phyloP scores from a whole-genome alignment of 1,139 yeast species.

The Saccharomyces pastorianus region DNA sequence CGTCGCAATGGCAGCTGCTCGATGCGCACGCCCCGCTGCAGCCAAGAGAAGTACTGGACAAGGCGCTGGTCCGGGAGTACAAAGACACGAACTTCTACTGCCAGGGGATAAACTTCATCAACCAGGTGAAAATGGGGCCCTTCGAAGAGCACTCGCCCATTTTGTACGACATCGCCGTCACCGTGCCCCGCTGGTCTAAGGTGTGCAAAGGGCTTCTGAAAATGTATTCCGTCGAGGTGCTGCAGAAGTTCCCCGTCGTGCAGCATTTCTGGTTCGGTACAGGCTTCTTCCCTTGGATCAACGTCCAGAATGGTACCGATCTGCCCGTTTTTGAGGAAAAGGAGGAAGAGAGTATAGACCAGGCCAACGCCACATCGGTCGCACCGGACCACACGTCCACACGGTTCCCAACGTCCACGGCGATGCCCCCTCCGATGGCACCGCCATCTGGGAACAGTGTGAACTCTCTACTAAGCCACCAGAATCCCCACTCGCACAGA shows the following conservation, averaged over 20 bases:
- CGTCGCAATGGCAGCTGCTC: slow-evolving; percentile 55
- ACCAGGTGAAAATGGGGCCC: slow-evolving; percentile 67
- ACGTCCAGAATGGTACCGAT: slow-evolving; percentile 26
- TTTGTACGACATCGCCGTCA: slow-evolving; percentile 61
- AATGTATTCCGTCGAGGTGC: slow-evolving; percentile 78
- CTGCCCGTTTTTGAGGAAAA: slow-evolving; percentile 29
- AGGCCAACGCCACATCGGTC: not conserved
- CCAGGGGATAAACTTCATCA: slow-evolving; percentile 72
- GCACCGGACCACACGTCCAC: not conserved
- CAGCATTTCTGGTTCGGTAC: slow-evolving; percentile 91
- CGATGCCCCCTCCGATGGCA: not conserved
- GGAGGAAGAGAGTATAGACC: not conserved
- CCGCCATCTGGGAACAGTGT: not conserved
- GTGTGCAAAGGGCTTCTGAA: slow-evolving; percentile 63
- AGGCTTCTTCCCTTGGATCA: slow-evolving; percentile 59
- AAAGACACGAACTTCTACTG: slow-evolving; percentile 56
- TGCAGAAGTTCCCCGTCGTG: slow-evolving; percentile 77
- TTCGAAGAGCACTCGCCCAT: slow-evolving; percentile 85
- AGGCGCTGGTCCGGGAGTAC: slow-evolving; percentile 35
- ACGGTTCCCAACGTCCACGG: not conserved
- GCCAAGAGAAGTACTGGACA: slow-evolving; percentile 30
- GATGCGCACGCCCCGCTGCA: slow-evolving; percentile 9
- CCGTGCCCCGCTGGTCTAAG: slow-evolving; percentile 61
- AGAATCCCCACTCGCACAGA: not conserved
- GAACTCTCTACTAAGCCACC: not conserved